Percentiles rank a stretch among this genome's conserved stretches.
phyloP scores from a whole-genome alignment of 495 filamentous ascomycete genomes.

The Aspergillus biplanus region DNA sequence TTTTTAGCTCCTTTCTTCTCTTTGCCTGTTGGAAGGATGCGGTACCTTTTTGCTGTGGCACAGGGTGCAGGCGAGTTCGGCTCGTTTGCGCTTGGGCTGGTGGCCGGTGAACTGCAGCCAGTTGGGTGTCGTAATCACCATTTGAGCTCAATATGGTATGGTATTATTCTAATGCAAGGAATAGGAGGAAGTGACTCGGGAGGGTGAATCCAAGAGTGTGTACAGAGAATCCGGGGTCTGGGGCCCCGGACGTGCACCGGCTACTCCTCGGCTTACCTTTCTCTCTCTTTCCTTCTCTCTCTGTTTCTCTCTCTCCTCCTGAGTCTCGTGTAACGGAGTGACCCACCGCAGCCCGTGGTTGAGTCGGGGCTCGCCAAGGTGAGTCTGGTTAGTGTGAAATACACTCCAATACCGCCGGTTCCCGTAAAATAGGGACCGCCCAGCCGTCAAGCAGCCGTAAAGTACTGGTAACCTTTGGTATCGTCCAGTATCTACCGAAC shows the following conservation, averaged over 20 bases:
- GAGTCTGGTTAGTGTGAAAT: no score
- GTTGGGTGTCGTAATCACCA: slow-evolving; percentile 8
- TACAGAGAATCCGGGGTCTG: not conserved
- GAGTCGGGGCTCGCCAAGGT: no score
- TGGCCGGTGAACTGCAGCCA: slow-evolving; percentile 26
- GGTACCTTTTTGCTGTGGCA: slow-evolving; percentile 41
- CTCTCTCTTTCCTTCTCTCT: not conserved
- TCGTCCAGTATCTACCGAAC: no score
- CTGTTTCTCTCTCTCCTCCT: not conserved
- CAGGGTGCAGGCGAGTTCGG: slow-evolving; percentile 37
- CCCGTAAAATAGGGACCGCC: no score
- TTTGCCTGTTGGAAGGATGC: not conserved
- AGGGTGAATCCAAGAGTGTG: no score
- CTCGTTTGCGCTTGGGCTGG: slow-evolving; percentile 35
- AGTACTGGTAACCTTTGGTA: no score
- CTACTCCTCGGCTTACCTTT: not conserved
- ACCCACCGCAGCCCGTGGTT: not conserved
- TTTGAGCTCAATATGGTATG: not conserved
- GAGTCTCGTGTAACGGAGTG: no score
- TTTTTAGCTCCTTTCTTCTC: not conserved
- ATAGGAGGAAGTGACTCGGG: no score
- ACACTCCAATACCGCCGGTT: no score
- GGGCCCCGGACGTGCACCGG: no score
- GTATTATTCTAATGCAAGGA: not conserved
- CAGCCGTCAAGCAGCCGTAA: no score